Conservation (phyloP, 2,329 filamentous ascomycete species). For the Colletotrichum camelliae region DNA sequence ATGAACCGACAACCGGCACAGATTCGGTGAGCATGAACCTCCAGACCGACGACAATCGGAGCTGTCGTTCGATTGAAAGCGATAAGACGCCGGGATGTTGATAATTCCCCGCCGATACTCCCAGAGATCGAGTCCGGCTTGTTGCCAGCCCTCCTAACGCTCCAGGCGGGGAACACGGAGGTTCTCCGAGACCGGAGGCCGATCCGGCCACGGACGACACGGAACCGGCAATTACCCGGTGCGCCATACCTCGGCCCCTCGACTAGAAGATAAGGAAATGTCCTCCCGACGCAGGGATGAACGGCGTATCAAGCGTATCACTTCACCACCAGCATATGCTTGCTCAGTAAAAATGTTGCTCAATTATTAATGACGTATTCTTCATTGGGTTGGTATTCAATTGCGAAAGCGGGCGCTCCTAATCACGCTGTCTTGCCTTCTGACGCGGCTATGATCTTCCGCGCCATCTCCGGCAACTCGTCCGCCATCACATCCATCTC, state of each 20-base stretch:
- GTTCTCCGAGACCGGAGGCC: slow-evolving; percentile 11
- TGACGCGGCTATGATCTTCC: slow-evolving; percentile 37
- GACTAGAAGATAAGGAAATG: neutral
- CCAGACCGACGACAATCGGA: neutral
- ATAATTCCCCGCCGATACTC: neutral
- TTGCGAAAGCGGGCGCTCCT: neutral
- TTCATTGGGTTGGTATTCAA: neutral
- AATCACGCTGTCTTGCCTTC: neutral
- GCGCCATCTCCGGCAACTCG: slow-evolving; percentile 52
- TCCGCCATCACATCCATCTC: slow-evolving; percentile 57
- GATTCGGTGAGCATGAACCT: neutral
- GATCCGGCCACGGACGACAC: neutral
- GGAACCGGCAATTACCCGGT: slow-evolving; percentile 18
- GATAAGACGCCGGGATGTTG: neutral
- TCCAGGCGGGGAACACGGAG: neutral
- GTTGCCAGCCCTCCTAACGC: neutral
- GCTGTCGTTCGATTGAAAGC: neutral
- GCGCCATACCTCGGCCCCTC: neutral
- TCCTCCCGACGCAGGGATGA: neutral
- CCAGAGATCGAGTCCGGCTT: neutral
- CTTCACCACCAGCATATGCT: neutral
- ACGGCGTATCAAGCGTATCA: neutral
- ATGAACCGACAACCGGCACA: neutral
- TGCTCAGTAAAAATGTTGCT: neutral
- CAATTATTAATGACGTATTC: neutral